These are phyloP conservation scores for Kondoa subrosea DNA, from an alignment of 768 basidiomycete species.

Conservation along the genomic window DNA sequence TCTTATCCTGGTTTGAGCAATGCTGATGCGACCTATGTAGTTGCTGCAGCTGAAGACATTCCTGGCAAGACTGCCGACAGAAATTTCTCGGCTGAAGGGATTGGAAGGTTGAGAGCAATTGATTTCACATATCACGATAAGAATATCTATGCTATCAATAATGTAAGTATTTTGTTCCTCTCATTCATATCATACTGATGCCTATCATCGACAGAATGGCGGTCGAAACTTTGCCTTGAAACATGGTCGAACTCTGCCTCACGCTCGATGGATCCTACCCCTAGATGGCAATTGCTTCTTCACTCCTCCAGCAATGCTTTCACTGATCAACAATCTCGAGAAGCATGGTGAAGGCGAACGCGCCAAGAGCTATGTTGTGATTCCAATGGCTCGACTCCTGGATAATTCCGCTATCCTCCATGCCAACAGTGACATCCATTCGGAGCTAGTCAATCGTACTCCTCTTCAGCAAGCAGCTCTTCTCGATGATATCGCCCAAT, in stretches of 20 bases:
- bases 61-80: constrained; percentile 11
- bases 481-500: constrained; percentile 18
- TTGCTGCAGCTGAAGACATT: constrained; percentile 18
- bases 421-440: constrained; percentile 19
- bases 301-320: constrained; percentile 26
- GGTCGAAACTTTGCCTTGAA: constrained; percentile 28
- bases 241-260: constrained; percentile 24
- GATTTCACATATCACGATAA: constrained; percentile 29
- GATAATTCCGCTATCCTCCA: constrained; percentile 24
- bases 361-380: constrained; percentile 23
- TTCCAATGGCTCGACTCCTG: constrained; percentile 29
- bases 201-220: constrained; percentile 23
- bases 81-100: constrained; percentile 12
- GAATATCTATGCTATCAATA: constrained; percentile 30
- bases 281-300: constrained; percentile 31
- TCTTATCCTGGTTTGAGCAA: neutral
- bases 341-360: constrained; percentile 22
- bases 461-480: constrained; percentile 10
- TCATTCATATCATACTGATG: neutral
- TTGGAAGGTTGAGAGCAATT: constrained; percentile 25
- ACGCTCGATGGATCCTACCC: constrained; percentile 29
- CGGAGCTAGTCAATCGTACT: constrained; percentile 16
- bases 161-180: constrained; percentile 17
- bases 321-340: constrained; percentile 23
- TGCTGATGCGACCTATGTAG: neutral